Conservation (phyloP, 23 red algal genomes). For the Gracilaria domingensis region DNA sequence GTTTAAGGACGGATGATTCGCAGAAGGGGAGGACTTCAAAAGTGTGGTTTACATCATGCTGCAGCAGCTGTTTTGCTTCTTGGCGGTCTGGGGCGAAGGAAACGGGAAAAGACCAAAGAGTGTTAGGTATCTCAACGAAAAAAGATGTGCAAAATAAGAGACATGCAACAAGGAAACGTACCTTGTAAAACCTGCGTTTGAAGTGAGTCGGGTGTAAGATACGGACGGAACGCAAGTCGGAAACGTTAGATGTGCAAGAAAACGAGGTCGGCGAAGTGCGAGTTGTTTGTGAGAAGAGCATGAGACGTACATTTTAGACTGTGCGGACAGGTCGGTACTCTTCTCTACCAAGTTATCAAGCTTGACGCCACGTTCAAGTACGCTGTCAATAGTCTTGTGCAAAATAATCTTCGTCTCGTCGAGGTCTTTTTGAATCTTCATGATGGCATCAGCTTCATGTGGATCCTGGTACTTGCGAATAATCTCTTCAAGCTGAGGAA, state of each 20-base stretch:
- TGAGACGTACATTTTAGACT: conserved; percentile 93
- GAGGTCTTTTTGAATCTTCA: conserved; percentile 97
- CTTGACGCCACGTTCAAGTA: conserved; percentile 97
- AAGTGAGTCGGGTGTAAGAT: neutral
- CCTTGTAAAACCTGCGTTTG: conserved; percentile 67
- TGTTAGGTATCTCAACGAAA: neutral
- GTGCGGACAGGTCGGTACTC: conserved; percentile 92
- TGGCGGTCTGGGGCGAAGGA: conserved; percentile 58
- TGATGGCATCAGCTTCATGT: conserved; percentile 92
- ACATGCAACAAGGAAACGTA: conserved; percentile 7
- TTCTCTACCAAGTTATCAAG: conserved; percentile 98
- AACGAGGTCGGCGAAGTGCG: neutral
- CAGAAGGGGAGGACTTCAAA: neutral
- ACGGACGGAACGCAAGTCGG: neutral
- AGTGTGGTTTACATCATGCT: conserved; percentile 71
- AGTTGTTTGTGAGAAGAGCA: neutral
- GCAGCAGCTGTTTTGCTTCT: conserved; percentile 86
- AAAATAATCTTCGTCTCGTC: conserved; percentile 99
- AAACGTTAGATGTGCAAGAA: neutral
- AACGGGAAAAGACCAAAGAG: neutral
- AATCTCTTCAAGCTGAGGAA: conserved; percentile 67
- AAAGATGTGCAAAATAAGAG: no score
- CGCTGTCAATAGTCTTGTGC: conserved; percentile 96
- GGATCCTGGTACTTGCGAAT: conserved; percentile 98
- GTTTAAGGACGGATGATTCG: conserved; percentile 1